Evolutionary conservation across 2,329 filamentous ascomycete species (phyloP), one percentile per base, ranked within the genome.

Genomic region (Penicillium sp.): DNA sequence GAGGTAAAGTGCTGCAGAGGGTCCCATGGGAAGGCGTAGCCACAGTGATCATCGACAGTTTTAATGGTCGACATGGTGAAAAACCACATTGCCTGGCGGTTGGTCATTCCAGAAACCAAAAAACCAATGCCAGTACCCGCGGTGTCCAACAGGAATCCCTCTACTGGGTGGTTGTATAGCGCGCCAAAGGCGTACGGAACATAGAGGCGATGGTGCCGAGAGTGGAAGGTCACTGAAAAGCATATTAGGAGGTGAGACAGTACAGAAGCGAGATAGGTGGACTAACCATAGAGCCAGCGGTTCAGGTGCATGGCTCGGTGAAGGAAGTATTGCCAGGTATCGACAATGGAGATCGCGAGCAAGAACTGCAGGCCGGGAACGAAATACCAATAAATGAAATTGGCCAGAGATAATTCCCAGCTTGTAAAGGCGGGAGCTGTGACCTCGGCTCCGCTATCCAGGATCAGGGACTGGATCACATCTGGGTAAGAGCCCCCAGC

Each of bases 251-350:
- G 12, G 8, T 23, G 12, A n/a, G 4, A 7, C 30, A 16, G 16
- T 15, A 14, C 5, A n/a, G 14, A 28, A 6, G 17, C 11, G 13
- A 4, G 30, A 28, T 30, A 12, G 11, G 6, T 6, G 29, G 13
- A 76, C 84, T 66, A 73, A 92, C 86, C 84, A 73, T 96, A 96
- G 53, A 98, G 76, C 85, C 86, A 96, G 65, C 85, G 89, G 71
- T 96, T 95, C 71, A 92, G 75, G 68, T 98, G 92, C 92, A 98
- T 98, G 41, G 84, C 77, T 26, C 92, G 86, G 67, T 98, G 92
- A 55, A 90, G 75, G 68, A 95, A 95, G 69, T 98, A 98, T 63
- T 98, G 90, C 92, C 92, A 98, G 30, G 88, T 92, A 67, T 98
- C 92, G 52, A 96, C 77, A 49, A 93, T 72, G 48, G 78, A 68